phyloP scores from a whole-genome alignment of 345 rosid species.

The Microthlaspi erraticum region DNA sequence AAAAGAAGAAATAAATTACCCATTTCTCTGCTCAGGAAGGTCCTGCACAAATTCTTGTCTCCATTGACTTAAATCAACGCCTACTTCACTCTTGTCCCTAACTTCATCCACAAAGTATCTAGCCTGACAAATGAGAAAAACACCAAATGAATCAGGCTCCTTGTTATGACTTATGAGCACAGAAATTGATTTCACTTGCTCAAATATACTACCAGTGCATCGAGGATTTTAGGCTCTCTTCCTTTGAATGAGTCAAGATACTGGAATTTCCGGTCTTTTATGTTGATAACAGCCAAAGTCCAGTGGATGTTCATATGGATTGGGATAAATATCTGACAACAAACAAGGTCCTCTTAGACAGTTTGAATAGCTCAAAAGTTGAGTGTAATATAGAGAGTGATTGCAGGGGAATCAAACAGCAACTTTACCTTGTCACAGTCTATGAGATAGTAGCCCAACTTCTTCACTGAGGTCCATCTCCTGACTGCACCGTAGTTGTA shows the following conservation, averaged over 20 bases:
- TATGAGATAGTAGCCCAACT: constrained; percentile 75
- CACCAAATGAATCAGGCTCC: constrained; percentile 35
- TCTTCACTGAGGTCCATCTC: constrained; percentile 93
- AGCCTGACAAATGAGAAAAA: constrained; percentile 58
- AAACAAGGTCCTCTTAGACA: constrained; percentile 10
- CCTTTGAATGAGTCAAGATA: constrained; percentile 97
- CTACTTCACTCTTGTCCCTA: constrained; percentile 72
- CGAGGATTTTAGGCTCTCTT: constrained; percentile 63
- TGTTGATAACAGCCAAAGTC: constrained; percentile 93
- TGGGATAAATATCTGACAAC: constrained; percentile 88
- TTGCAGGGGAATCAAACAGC: constrained; percentile 15
- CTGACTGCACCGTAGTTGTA: constrained; percentile 78
- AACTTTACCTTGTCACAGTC: constrained; percentile 84
- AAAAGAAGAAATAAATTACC: constrained; percentile 49
- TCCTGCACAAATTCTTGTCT: constrained; percentile 77
- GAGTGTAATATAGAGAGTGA: constrained; percentile 1
- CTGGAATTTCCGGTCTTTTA: constrained; percentile 80
- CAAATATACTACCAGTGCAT: constrained; percentile 61
- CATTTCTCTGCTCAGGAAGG: constrained; percentile 89
- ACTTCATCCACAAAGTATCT: constrained; percentile 85
- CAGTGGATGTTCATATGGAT: constrained; percentile 90
- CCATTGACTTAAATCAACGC: constrained; percentile 72
- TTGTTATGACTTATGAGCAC: not conserved
- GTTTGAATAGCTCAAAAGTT: too few relatives aligned
- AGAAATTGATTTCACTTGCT: not conserved